Base-by-base conservation (phyloP, 305 asterid species). In the Fraxinus latifolia region DNA sequence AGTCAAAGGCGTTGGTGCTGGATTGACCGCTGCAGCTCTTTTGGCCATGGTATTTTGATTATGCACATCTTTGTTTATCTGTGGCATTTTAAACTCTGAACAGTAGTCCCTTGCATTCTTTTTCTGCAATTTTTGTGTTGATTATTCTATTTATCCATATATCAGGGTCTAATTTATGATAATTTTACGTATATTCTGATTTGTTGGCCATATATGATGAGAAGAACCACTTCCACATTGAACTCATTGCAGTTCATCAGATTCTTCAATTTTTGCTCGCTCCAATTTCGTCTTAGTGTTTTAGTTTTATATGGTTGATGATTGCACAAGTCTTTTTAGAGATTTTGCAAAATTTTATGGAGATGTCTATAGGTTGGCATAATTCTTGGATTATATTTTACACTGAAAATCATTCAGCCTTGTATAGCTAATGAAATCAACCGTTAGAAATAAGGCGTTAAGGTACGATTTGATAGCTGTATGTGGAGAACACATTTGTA, bases 1-100 rank as follows among this genome's bases (percentile, higher is more conserved):
- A 92, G 91, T 96, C 83, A 96, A 93, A 90, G 99, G 99, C 32
- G 77, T 90, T 78, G 99, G 99, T 84, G 99, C 99, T 47, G 98
- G 99, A 82, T 85, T 95, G 91, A 93, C 98, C 83, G 98, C 98
- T 85, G 99, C 98, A 70, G 95, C 92, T 87, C 98, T 96, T 86
- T 87, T 96, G 83, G 98, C 97, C 87, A 91, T 96, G 99, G 99
- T 96, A 96, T 83, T 81, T 83, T 82, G 23, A 74, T 74, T 75
- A 65, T 77, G 29, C 0, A 3, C 36, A 72, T 81, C 76, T 78
- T 79, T 83, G 36, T 84, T 76, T 33, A 42, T 85, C 71, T 79
- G n/a, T 71, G 79, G 79, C 73, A 50, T 82, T 76, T 83, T 80
- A 32, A 19, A 23, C 60, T 67, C 71, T 76, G 50, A 70, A 70